phyloP scores from a whole-genome alignment of 768 basidiomycete genomes.

The Sporobolomyces pararoseus region DNA sequence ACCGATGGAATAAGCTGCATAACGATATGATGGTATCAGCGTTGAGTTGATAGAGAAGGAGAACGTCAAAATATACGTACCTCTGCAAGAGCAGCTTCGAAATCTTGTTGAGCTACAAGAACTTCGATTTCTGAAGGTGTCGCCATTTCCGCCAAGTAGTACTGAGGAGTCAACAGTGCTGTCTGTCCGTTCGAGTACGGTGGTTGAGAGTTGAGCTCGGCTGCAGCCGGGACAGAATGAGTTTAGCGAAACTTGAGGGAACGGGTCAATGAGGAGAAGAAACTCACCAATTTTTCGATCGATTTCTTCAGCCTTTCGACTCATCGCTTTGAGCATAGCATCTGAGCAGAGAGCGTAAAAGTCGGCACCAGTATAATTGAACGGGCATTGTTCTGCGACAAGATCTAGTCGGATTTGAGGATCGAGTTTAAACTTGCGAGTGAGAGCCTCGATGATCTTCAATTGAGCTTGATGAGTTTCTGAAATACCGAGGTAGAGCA shows the following conservation, averaged over 20 bases:
- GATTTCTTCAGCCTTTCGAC: slow-evolving; percentile 72
- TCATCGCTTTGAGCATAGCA: slow-evolving; percentile 92
- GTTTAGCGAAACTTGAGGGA: neutral
- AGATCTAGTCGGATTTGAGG: slow-evolving; percentile 60
- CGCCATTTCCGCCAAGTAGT: slow-evolving; percentile 81
- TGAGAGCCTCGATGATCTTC: slow-evolving; percentile 81
- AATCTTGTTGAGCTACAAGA: slow-evolving; percentile 70
- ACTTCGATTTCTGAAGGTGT: slow-evolving; percentile 65
- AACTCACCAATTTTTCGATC: slow-evolving; percentile 68
- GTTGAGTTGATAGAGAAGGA: neutral
- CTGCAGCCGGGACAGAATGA: slow-evolving; percentile 32
- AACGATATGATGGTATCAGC: neutral
- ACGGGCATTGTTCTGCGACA: slow-evolving; percentile 72
- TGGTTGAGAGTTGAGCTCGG: slow-evolving; percentile 54
- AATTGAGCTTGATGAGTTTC: slow-evolving; percentile 77
- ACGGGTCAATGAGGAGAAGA: neutral
- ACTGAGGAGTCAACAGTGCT: slow-evolving; percentile 75
- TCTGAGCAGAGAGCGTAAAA: slow-evolving; percentile 97
- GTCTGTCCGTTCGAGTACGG: slow-evolving; percentile 52
- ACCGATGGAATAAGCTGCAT: slow-evolving; percentile 67
- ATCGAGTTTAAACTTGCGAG: slow-evolving; percentile 82
- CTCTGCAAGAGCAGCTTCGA: slow-evolving; percentile 65
- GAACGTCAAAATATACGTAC: slow-evolving; percentile 47
- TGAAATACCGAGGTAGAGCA: slow-evolving; percentile 93
- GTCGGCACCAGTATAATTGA: slow-evolving; percentile 95